Percentiles rank a stretch among this genome's conserved stretches.
Evolutionary conservation across 495 filamentous ascomycete genomes (phyloP).

Genomic region (Aspergillus leporis): DNA sequence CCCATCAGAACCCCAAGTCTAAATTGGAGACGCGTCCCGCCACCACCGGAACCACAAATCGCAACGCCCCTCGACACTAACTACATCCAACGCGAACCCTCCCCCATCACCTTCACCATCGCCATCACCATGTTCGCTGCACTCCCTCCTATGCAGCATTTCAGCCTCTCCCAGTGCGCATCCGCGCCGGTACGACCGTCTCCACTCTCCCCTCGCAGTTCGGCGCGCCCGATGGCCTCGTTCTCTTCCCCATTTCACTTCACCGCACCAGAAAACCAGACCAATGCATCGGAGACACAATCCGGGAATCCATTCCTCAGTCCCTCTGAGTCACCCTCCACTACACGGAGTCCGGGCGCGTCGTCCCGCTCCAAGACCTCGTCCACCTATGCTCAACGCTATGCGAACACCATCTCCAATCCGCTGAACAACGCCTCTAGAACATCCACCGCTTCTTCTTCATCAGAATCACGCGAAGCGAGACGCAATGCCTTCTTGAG

Average conservation of each 20-base stretch:
- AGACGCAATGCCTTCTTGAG: constrained; percentile 67
- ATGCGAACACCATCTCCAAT: constrained; percentile 30
- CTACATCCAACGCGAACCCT: background rate
- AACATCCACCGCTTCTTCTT: constrained; percentile 16
- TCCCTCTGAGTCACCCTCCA: background rate
- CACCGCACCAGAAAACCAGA: constrained; percentile 5
- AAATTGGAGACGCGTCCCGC: constrained; percentile 4
- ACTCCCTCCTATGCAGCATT: constrained; percentile 33
- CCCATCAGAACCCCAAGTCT: background rate
- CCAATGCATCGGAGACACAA: background rate
- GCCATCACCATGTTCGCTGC: constrained; percentile 29
- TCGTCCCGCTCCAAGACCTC: constrained; percentile 12
- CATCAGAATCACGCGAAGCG: constrained; percentile 32
- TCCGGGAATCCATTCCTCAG: constrained; percentile 12
- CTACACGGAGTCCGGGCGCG: background rate
- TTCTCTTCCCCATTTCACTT: constrained; percentile 10
- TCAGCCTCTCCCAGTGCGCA: constrained; percentile 24
- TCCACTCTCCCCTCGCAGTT: constrained; percentile 43
- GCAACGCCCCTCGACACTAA: background rate
- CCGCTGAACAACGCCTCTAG: constrained; percentile 23
- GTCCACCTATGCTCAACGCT: constrained; percentile 32
- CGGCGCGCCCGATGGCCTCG: constrained; percentile 1
- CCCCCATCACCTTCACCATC: background rate
- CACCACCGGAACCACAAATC: constrained; percentile 1
- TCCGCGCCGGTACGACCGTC: constrained; percentile 54